Base-by-base conservation (phyloP, 2,329 filamentous ascomycete species). In the Venturia oleaginea region DNA sequence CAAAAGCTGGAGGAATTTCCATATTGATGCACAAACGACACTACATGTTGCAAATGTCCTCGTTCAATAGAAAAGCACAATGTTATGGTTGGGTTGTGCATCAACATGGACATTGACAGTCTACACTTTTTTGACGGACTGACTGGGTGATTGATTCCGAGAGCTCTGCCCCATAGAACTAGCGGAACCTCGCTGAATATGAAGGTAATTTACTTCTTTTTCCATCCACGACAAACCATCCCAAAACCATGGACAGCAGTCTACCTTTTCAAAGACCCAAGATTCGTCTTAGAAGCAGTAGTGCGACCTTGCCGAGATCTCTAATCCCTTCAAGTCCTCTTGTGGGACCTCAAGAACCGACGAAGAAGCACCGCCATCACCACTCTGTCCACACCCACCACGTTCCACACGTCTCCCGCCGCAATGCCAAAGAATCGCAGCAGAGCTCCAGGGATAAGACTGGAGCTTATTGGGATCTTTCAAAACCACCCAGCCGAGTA, bases 351-450 rank as follows among this genome's bases (percentile, higher is more conserved):
- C 40, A 60, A 22, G 34, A 60, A 27, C 19, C 32, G 15, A n/a
- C 24, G 15, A 62, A 62, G 19, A 46, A 17, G 5, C 61, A 62
- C 43, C 61, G 46, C 38, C 61, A 54, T 48, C 61, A 62, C 40
- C 61, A 62, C 61, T 62, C 40, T 24, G 32, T 37, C 24, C 46
- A 51, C 46, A 51, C 46, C 22, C 42, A 48, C 34, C 59, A 61
- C 59, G 22, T 46, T 27, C 32, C 59, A 46, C 59, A 61, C 42
- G 24, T 54, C n/a, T 37, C 61, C 34, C 61, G 42, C 3, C 38
- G 61, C 7, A 24, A 48, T 54, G 61, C 40, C 24, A 60, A 43
- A 37, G 59, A 60, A 38, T 42, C 34, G 2, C 59, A 60, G 34
- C 51, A 57, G 19, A 57, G 30, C 30, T 57, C 51, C 10, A 22